Percentiles rank a stretch among this genome's conserved stretches.
Conservation (phyloP, 768 basidiomycete species). For the Lactarius vividus region DNA sequence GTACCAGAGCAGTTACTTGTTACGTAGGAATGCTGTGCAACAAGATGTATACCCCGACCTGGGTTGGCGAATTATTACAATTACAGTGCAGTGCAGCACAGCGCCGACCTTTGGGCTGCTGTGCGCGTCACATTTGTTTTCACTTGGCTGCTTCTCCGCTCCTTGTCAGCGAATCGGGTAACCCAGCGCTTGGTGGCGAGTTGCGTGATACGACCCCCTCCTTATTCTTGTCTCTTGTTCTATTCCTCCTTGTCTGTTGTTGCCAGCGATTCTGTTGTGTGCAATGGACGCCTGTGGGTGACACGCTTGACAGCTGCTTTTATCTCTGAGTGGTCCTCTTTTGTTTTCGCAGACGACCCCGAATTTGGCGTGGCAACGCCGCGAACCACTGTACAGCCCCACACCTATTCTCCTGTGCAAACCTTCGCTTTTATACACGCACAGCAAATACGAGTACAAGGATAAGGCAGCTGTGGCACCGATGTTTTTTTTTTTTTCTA, state of each 20-base stretch:
- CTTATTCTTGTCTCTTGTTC: constrained; percentile 3
- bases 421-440: too few species aligned
- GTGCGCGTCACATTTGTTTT: neutral
- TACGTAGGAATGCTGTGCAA: neutral
- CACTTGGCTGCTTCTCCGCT: neutral
- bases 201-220: neutral
- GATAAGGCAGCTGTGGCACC: too few species aligned
- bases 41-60: neutral
- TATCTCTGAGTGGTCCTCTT: neutral
- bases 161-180: constrained; percentile 9
- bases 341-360: neutral
- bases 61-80: neutral
- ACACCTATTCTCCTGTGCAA: too few species aligned
- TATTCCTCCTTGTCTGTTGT: neutral
- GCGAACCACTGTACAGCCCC: neutral
- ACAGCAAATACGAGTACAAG: too few species aligned
- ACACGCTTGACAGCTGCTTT: neutral
- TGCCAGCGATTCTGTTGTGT: neutral
- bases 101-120: neutral
- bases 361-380: neutral
- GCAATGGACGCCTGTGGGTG: neutral
- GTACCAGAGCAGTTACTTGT: neutral
- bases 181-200: neutral
- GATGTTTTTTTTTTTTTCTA: too few species aligned
- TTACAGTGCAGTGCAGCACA: neutral